Evolutionary conservation across 169 alveolate species (phyloP).

Genomic region (Cryptosporidium xiaoi): DNA sequence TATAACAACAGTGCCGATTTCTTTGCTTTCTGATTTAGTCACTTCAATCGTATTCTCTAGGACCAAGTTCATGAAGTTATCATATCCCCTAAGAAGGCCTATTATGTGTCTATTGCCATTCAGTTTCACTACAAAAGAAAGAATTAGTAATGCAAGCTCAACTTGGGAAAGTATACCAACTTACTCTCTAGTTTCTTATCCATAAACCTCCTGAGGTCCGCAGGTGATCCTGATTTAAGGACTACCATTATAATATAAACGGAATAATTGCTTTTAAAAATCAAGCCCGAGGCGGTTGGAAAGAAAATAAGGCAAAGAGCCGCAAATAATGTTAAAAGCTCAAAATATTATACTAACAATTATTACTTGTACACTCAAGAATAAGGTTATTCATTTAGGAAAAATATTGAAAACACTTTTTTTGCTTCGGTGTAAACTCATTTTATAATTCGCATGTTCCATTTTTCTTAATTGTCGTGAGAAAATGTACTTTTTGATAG

Average conservation of each 20-base stretch:
- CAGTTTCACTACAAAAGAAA: constrained; percentile 80
- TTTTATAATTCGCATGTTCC: too few species aligned
- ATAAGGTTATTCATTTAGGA: too few species aligned
- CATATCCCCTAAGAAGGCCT: constrained; percentile 98
- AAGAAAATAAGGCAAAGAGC: too few species aligned
- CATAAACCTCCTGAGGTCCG: constrained; percentile 90
- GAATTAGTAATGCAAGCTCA: not conserved
- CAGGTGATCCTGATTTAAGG: constrained; percentile 86
- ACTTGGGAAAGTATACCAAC: constrained; percentile 7
- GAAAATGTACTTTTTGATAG: too few species aligned
- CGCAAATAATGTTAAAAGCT: too few species aligned
- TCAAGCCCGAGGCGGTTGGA: too few species aligned
- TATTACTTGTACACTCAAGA: too few species aligned
- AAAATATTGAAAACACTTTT: too few species aligned
- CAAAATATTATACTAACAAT: too few species aligned
- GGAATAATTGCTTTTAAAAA: not conserved
- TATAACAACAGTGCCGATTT: constrained; percentile 96
- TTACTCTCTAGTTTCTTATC: constrained; percentile 90
- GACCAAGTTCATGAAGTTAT: constrained; percentile 97
- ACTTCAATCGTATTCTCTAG: constrained; percentile 95
- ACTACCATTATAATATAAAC: constrained; percentile 40
- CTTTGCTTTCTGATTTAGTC: constrained; percentile 85
- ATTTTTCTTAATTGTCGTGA: too few species aligned
- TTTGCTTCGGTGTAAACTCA: too few species aligned
- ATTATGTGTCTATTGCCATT: constrained; percentile 93